These are phyloP conservation scores for Fimicolochytrium jonesii DNA, from an alignment of 192 early-diverging fungal species.

Conservation along the genomic window DNA sequence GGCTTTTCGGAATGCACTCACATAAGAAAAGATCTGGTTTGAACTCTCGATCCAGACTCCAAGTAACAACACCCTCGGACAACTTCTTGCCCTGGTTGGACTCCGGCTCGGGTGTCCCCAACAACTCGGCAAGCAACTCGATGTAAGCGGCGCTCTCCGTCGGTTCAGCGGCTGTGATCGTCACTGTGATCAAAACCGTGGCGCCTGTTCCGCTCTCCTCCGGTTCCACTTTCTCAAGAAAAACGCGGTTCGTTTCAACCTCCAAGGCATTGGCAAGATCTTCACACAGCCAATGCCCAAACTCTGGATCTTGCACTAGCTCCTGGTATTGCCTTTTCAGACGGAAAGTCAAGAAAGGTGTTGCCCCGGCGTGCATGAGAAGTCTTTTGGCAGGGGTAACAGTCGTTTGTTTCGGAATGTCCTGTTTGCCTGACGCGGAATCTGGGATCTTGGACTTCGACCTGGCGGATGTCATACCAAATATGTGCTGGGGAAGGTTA, in stretches of 20 bases:
- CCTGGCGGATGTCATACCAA: not conserved
- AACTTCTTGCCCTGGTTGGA: constrained; percentile 1
- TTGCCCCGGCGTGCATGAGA: constrained; percentile 9
- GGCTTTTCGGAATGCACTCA: too few species aligned
- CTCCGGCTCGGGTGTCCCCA: too few species aligned
- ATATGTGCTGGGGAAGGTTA: too few species aligned
- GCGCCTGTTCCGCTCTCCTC: not conserved
- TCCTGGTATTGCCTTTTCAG: constrained; percentile 7
- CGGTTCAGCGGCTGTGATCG: not conserved
- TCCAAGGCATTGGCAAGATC: constrained; percentile 13
- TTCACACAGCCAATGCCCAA: constrained; percentile 12
- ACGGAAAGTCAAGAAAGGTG: constrained; percentile 19
- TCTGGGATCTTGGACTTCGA: not conserved
- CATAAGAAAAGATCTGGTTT: constrained; percentile 38
- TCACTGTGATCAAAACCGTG: constrained; percentile 20
- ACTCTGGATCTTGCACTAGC: constrained; percentile 14
- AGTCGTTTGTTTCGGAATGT: too few species aligned
- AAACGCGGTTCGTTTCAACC: not conserved
- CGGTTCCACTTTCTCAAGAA: constrained; percentile 23
- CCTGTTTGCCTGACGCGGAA: too few species aligned
- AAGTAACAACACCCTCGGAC: constrained; percentile 18
- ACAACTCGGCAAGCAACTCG: too few species aligned
- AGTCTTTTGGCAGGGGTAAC: constrained; percentile 8
- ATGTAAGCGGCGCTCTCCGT: too few species aligned
- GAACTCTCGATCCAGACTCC: constrained; percentile 17